Evolutionary conservation across 2,329 filamentous ascomycete genomes (phyloP).

Genomic region (Dactylellina leptospora): DNA sequence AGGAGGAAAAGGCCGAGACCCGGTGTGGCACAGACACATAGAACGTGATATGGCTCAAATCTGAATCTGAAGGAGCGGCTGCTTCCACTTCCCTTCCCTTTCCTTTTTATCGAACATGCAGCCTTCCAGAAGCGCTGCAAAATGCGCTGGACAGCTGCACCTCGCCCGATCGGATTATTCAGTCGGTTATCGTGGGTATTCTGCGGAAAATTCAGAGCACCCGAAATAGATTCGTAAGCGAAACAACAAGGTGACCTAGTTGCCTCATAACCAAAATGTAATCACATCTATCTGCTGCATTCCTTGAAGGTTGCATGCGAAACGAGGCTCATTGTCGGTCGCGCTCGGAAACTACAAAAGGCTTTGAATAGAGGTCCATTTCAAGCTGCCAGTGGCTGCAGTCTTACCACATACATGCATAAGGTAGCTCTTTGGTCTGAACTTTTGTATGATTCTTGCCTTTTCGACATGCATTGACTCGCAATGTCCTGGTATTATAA

Average conservation of each 20-base stretch:
- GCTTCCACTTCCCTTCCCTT: conserved; percentile 1
- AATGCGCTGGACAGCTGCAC: conserved; percentile 48
- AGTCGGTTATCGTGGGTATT: conserved; percentile 53
- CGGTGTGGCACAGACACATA: conserved; percentile 36
- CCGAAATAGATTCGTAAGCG: conserved; percentile 52
- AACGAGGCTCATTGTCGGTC: conserved; percentile 46
- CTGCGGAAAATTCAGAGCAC: conserved; percentile 53
- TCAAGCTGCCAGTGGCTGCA: conserved; percentile 22
- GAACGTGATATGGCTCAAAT: conserved; percentile 28
- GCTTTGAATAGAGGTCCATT: neutral
- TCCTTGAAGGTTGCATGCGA: conserved; percentile 15
- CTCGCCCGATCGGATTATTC: conserved; percentile 53
- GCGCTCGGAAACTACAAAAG: conserved; percentile 43
- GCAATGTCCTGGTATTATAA: conserved; percentile 24
- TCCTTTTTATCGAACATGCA: conserved; percentile 31
- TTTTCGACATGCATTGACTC: conserved; percentile 6
- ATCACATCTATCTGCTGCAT: conserved; percentile 32
- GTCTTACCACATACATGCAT: conserved; percentile 47
- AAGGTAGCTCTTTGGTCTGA: conserved; percentile 29
- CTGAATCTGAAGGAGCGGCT: neutral
- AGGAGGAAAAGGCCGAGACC: conserved; percentile 22
- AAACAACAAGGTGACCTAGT: conserved; percentile 32
- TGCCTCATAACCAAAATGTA: conserved; percentile 36
- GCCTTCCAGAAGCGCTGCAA: conserved; percentile 52
- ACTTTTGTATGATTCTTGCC: conserved; percentile 14